Evolutionary conservation across 2,329 filamentous ascomycete species (phyloP).

Genomic region (Aspergillus fructus): DNA sequence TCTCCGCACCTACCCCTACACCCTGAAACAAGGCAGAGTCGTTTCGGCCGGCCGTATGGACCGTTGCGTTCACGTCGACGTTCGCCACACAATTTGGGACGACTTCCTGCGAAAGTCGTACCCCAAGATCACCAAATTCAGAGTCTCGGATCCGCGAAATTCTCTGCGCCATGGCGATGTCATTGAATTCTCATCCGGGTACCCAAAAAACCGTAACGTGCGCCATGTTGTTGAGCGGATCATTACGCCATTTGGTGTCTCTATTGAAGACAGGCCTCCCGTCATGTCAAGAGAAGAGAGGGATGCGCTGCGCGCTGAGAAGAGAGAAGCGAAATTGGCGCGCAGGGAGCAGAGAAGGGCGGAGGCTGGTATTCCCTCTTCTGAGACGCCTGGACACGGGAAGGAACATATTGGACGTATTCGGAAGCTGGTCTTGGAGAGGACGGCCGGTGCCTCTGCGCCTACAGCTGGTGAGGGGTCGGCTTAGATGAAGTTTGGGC

Average conservation of each 20-base stretch:
- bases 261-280: slow-evolving; percentile 37
- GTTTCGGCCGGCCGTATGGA: slow-evolving; percentile 43
- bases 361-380: slow-evolving; percentile 12
- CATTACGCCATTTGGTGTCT: slow-evolving; percentile 39
- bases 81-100: slow-evolving; percentile 37
- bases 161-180: slow-evolving; percentile 46
- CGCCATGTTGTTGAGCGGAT: slow-evolving; percentile 45
- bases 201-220: slow-evolving; percentile 38
- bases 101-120: slow-evolving; percentile 38
- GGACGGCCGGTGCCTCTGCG: slow-evolving; percentile 1
- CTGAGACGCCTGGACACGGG: slow-evolving; percentile 11
- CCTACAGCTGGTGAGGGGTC: background rate
- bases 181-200: slow-evolving; percentile 44
- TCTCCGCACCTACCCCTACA: slow-evolving; percentile 37
- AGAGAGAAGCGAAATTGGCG: slow-evolving; percentile 33
- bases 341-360: slow-evolving; percentile 28
- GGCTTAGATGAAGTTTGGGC: background rate
- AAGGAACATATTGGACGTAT: slow-evolving; percentile 29
- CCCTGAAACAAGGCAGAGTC: slow-evolving; percentile 39
- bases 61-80: slow-evolving; percentile 39
- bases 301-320: slow-evolving; percentile 28
- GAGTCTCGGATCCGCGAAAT: slow-evolving; percentile 42
- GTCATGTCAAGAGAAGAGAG: slow-evolving; percentile 38
- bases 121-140: slow-evolving; percentile 32
- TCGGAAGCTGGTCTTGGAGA: slow-evolving; percentile 30